These are phyloP conservation scores for Flaveria ramosissima DNA, from an alignment of 129 eudicot species.

Conservation along the genomic window DNA sequence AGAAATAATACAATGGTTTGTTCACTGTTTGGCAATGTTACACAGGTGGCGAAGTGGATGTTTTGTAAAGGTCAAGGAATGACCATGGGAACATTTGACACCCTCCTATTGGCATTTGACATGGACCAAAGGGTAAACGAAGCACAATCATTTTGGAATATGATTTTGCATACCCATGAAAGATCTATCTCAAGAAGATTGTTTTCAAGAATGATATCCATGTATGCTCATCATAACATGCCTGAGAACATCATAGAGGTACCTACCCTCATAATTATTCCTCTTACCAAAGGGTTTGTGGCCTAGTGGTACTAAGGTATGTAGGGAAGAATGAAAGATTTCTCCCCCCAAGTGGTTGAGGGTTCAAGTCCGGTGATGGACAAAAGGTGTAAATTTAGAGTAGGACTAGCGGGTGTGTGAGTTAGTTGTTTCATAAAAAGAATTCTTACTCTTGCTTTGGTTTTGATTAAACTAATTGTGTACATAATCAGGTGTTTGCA, in stretches of 20 bases:
- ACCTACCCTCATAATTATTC: too few relatives aligned
- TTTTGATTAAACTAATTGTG: conserved; percentile 12
- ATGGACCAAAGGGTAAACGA: conserved; percentile 78
- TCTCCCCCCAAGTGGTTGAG: too few relatives aligned
- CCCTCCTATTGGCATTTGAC: conserved; percentile 81
- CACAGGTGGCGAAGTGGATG: conserved; percentile 97
- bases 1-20: background rate
- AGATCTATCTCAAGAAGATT: conserved; percentile 73
- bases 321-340: too few relatives aligned
- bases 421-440: too few relatives aligned
- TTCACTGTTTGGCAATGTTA: conserved; percentile 19
- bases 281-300: too few relatives aligned
- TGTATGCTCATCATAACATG: conserved; percentile 61
- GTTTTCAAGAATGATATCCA: conserved; percentile 73
- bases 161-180: conserved; percentile 81
- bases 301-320: too few relatives aligned
- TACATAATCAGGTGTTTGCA: conserved; percentile 68
- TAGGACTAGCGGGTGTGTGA: too few relatives aligned
- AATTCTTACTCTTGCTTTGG: background rate
- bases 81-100: conserved; percentile 90
- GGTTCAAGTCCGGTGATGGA: too few relatives aligned
- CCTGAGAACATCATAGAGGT: conserved; percentile 67
- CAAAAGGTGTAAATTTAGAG: too few relatives aligned
- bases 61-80: conserved; percentile 95
- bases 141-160: conserved; percentile 85